These are phyloP conservation scores for Daldinia vernicosa DNA, from an alignment of 495 filamentous ascomycete species.

Conservation along the genomic window DNA sequence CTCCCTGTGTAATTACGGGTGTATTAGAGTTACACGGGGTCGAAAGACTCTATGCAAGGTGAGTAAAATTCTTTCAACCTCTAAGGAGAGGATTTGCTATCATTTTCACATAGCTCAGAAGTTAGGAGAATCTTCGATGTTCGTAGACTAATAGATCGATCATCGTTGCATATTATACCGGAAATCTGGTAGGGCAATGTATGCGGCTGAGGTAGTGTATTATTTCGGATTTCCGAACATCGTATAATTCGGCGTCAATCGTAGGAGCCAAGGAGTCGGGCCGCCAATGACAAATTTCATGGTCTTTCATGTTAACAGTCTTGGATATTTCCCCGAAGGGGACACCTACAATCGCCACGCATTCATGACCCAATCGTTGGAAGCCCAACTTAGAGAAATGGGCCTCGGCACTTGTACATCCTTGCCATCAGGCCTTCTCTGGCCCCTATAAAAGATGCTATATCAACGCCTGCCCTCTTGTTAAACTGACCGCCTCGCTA, in stretches of 20 bases:
- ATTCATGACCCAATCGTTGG: background rate
- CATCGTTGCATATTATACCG: background rate
- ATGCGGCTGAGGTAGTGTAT: conserved; percentile 1
- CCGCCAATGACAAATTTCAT: conserved; percentile 11
- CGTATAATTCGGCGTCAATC: background rate
- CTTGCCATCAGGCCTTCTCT: background rate
- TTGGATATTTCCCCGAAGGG: background rate
- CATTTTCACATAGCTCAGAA: conserved; percentile 13
- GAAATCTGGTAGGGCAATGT: background rate
- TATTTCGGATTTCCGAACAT: background rate
- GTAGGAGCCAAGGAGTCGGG: conserved; percentile 2
- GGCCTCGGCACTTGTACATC: conserved; percentile 8
- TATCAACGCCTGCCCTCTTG: background rate
- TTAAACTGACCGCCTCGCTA: background rate
- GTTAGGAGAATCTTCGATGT: background rate
- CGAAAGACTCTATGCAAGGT: background rate
- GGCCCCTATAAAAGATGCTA: conserved; percentile 14
- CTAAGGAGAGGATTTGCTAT: background rate
- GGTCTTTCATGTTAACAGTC: background rate
- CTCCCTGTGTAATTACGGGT: background rate
- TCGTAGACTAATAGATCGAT: background rate
- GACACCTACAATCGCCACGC: conserved; percentile 1
- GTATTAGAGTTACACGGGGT: background rate
- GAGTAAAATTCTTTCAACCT: background rate
- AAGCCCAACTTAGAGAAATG: background rate